phyloP scores from a whole-genome alignment of 202 grass and related monocot genomes.

The Tripidium arundinaceum region DNA sequence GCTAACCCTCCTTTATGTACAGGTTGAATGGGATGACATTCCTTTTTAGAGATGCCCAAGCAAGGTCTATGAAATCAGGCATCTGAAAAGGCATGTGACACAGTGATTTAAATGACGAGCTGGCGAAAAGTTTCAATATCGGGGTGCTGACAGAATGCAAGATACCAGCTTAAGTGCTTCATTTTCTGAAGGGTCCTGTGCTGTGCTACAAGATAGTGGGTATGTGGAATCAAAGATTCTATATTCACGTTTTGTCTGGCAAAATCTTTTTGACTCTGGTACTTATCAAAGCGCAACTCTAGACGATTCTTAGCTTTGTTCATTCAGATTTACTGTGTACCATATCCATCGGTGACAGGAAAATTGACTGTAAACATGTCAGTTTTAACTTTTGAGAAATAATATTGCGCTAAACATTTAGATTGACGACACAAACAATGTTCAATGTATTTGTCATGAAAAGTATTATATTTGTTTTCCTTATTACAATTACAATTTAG shows the following conservation, averaged over 20 bases:
- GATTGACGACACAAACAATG: background rate
- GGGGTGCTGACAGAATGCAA: constrained; percentile 26
- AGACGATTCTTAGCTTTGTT: background rate
- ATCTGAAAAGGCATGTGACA: constrained; percentile 2
- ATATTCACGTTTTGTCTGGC: background rate
- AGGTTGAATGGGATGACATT: constrained; percentile 39
- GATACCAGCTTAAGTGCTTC: constrained; percentile 13
- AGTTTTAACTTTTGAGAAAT: background rate
- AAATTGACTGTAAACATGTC: background rate
- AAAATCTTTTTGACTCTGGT: background rate
- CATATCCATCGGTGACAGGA: background rate
- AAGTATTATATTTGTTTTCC: background rate
- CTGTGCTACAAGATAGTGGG: constrained; percentile 39
- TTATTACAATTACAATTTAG: background rate
- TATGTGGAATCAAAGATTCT: constrained; percentile 46
- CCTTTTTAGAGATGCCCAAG: constrained; percentile 34
- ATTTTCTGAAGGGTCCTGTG: constrained; percentile 36
- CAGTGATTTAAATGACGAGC: constrained; percentile 25
- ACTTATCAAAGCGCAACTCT: background rate
- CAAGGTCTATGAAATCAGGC: background rate
- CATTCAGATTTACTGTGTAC: background rate
- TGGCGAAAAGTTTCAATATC: constrained; percentile 26
- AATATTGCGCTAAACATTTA: background rate
- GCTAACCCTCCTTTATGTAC: constrained; percentile 41
- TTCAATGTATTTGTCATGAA: background rate